A percentile compares a stretch with the other conserved stretches of the same genome.
These are phyloP conservation scores for Cyclotella baltica DNA, from an alignment of 108 stramenopile genomes.

Conservation along the genomic window DNA sequence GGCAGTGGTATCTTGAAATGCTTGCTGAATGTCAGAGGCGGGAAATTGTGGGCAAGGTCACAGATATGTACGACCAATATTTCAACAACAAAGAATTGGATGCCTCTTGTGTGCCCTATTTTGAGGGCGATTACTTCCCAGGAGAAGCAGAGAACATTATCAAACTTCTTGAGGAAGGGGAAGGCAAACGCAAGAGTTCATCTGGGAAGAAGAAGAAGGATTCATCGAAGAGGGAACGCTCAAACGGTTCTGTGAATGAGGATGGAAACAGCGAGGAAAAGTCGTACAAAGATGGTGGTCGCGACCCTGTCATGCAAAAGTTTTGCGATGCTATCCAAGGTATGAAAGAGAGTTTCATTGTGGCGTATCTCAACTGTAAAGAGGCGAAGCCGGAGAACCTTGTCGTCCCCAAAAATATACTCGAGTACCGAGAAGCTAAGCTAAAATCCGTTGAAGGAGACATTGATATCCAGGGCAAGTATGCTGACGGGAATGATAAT, in stretches of 20 bases:
- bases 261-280: conserved; percentile 62
- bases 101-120: conserved; percentile 93
- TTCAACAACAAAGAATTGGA: conserved; percentile 82
- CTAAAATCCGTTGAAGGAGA: conserved; percentile 9
- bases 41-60: conserved; percentile 87
- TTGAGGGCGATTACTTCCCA: conserved; percentile 99
- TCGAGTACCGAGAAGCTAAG: conserved; percentile 62
- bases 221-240: conserved; percentile 63
- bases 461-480: conserved; percentile 15
- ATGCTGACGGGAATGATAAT: conserved; percentile 53
- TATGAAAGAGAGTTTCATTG: conserved; percentile 98
- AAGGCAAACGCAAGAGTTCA: conserved; percentile 68
- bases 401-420: conserved; percentile 74
- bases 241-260: conserved; percentile 59
- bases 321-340: conserved; percentile 93
- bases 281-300: conserved; percentile 63
- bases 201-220: conserved; percentile 71
- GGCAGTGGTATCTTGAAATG: conserved; percentile 98
- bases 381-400: conserved; percentile 79
- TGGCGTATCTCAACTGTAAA: conserved; percentile 93
- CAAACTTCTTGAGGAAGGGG: conserved; percentile 84
- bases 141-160: conserved; percentile 98
- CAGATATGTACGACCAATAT: conserved; percentile 97
- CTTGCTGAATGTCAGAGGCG: conserved; percentile 89
- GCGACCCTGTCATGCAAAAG: conserved; percentile 95